Percentiles rank a stretch among this genome's conserved stretches.
Evolutionary conservation across 2,329 filamentous ascomycete species (phyloP).

Genomic region (Lithohypha guttulata): DNA sequence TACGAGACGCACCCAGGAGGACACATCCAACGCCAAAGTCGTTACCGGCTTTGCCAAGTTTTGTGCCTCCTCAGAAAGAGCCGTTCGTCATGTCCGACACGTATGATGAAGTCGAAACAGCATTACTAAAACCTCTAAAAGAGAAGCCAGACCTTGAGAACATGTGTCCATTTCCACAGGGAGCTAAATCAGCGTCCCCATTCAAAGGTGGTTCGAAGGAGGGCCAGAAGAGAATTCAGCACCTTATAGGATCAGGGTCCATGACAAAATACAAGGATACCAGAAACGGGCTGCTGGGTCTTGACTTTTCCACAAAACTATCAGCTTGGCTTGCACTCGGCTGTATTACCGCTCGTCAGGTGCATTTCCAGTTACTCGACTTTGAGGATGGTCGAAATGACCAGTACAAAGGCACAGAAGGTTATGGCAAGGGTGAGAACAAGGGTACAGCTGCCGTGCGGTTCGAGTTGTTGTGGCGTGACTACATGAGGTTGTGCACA

Average conservation of each 20-base stretch:
- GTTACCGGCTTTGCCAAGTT: conserved; percentile 48
- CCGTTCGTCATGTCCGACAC: conserved; percentile 55
- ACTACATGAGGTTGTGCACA: conserved; percentile 69
- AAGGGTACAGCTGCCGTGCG: conserved; percentile 58
- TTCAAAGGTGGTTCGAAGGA: conserved; percentile 57
- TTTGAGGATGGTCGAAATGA: conserved; percentile 54
- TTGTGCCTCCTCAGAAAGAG: conserved; percentile 46
- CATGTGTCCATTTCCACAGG: conserved; percentile 42
- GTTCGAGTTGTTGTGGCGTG: conserved; percentile 66
- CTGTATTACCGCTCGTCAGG: conserved; percentile 59
- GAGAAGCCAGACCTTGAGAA: conserved; percentile 38
- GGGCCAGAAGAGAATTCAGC: conserved; percentile 47
- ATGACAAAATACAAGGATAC: conserved; percentile 58
- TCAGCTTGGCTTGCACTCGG: conserved; percentile 64
- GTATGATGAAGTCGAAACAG: conserved; percentile 42
- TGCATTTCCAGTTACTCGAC: conserved; percentile 55
- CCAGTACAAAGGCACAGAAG: conserved; percentile 34
- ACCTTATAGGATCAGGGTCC: conserved; percentile 51
- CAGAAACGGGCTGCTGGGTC: conserved; percentile 59
- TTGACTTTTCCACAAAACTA: conserved; percentile 64
- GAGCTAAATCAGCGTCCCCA: conserved; percentile 50
- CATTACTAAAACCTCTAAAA: conserved; percentile 49
- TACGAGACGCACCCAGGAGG: conserved; percentile 53
- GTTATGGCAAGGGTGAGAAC: conserved; percentile 61
- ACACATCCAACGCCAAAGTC: conserved; percentile 44